Evolutionary conservation across 2,329 filamentous ascomycete genomes (phyloP).

Genomic region (Fulvia fulva): DNA sequence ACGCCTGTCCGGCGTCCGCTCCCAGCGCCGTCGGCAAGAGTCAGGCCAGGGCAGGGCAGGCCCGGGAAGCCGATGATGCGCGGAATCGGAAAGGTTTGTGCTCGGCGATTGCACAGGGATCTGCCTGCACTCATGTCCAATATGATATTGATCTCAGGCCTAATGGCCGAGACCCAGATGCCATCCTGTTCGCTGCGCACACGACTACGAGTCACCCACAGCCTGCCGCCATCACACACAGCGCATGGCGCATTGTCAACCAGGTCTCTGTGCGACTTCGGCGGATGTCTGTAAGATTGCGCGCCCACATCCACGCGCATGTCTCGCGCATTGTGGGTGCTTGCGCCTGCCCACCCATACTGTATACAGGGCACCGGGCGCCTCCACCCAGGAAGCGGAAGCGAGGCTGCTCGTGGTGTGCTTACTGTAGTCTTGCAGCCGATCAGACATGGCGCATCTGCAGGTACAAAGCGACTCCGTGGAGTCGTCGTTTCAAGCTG

Average conservation of each 20-base stretch:
- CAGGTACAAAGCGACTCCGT: not conserved
- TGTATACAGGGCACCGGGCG: not conserved
- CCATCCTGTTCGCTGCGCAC: not conserved
- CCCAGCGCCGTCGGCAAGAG: not conserved
- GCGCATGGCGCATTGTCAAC: not conserved
- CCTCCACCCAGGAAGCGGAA: not conserved
- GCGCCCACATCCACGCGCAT: not conserved
- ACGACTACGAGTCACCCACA: slow-evolving; percentile 1
- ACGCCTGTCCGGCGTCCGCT: not conserved
- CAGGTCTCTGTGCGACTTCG: not conserved
- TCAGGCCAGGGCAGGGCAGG: not conserved
- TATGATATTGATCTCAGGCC: not conserved
- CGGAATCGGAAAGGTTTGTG: not conserved
- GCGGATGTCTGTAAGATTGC: not conserved
- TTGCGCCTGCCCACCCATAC: not conserved
- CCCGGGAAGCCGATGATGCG: not conserved
- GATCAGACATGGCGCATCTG: not conserved
- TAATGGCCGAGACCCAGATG: not conserved
- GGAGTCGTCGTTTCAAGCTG: not conserved
- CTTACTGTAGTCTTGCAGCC: not conserved
- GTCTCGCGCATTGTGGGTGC: not conserved
- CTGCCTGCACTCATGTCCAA: not conserved
- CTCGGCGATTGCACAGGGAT: not conserved
- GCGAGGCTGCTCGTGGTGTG: not conserved
- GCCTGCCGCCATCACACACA: not conserved